phyloP scores from a whole-genome alignment of 1,284 basidiomycete species.

The Hypsizygus ulmarius region DNA sequence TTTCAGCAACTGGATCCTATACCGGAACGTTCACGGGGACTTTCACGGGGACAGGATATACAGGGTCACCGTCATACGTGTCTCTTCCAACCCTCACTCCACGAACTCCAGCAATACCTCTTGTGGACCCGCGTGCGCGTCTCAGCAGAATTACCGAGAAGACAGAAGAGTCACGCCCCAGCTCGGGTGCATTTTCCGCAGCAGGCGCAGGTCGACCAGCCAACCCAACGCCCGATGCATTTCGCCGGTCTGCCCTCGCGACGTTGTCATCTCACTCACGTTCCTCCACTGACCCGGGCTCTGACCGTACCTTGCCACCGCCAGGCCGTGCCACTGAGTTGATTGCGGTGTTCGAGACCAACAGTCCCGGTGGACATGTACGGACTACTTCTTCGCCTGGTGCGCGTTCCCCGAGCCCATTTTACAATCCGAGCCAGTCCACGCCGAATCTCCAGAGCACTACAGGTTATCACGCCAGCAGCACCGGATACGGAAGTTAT shows the following conservation, averaged over 20 bases:
- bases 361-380: slow-evolving; percentile 43
- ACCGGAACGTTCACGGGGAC: slow-evolving; percentile 27
- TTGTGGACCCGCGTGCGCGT: slow-evolving; percentile 37
- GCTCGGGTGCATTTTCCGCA: slow-evolving; percentile 37
- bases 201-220: slow-evolving; percentile 27
- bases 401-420: slow-evolving; percentile 52
- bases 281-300: slow-evolving; percentile 41
- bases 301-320: slow-evolving; percentile 43
- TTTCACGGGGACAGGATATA: slow-evolving; percentile 31
- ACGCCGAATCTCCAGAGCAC: slow-evolving; percentile 34
- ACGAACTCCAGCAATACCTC: slow-evolving; percentile 31
- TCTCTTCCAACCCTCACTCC: slow-evolving; percentile 37
- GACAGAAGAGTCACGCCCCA: slow-evolving; percentile 54
- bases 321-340: slow-evolving; percentile 65
- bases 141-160: slow-evolving; percentile 63
- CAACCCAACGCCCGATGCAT: slow-evolving; percentile 38
- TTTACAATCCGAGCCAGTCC: slow-evolving; percentile 41
- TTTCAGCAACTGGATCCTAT: slow-evolving; percentile 38
- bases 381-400: slow-evolving; percentile 55
- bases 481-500: slow-evolving; percentile 26
- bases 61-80: slow-evolving; percentile 44
- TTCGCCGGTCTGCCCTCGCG: slow-evolving; percentile 38
- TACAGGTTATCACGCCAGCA: slow-evolving; percentile 24
- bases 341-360: slow-evolving; percentile 73
- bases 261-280: slow-evolving; percentile 37